Evolutionary conservation across 768 basidiomycete genomes (phyloP), one percentile per base, ranked within the genome.

Genomic region (Dendrothele bispora): DNA sequence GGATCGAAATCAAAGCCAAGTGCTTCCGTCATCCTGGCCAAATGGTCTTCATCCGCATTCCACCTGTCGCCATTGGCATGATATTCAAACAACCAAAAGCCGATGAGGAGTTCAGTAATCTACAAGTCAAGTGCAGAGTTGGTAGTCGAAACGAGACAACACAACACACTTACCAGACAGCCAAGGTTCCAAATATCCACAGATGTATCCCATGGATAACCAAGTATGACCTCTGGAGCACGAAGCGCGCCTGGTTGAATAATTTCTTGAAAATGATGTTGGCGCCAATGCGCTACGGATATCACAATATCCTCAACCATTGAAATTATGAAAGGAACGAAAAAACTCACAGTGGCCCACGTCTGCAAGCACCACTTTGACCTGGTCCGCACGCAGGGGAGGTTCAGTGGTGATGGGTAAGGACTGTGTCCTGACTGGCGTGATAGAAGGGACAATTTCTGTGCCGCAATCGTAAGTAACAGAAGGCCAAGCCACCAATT

Each of bases 141-240:
- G 25, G 24, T 22, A n/a, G 24, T n/a, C 5, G 26, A 21, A 18
- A 40, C 17, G 15, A 26, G 10, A 24, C 17, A 11, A n/a, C 3
- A 40, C 22, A 48, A 40, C 12, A 10, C 7, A 46, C 59, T 32
- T 38, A 61, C 63, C 21, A 65, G 29, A 40, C 66, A 67, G 24
- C 66, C 66, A 11, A 67, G 40, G 38, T 61, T 61, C 66, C 66
- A 68, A 25, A 68, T 59, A 55, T 68, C 66, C 4, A 61, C 57
- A 32, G 49, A 57, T 3, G 59, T 56, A 17, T 51, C 52, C 53
- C 61, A 66, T 8, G 46, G 51, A 10, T 42, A 50, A 18, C 55
- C 59, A 7, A 64, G 34, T 21, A 65, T 58, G 20, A 64, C 54
- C 46, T 68, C 64, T 11, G 64, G 66, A 11, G 59, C 52, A 24